phyloP scores from a whole-genome alignment of 2,329 filamentous ascomycete genomes.

The Botrytis medusae region DNA sequence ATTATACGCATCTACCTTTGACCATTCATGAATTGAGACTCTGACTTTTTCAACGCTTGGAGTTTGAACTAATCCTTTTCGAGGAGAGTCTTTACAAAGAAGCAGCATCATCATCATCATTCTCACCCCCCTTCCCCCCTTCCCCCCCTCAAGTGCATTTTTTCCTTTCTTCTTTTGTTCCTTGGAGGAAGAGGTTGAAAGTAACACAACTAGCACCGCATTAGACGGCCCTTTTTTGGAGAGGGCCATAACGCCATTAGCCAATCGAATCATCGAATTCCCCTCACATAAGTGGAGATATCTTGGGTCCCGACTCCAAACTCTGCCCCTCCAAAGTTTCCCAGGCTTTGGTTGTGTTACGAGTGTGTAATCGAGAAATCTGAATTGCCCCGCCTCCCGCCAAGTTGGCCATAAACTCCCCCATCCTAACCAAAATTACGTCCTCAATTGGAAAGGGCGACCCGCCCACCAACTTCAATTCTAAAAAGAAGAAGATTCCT shows the following conservation, averaged over 20 bases:
- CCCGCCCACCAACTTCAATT: conserved; percentile 18
- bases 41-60: neutral
- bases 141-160: neutral
- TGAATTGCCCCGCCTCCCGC: conserved; percentile 18
- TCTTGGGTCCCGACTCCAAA: neutral
- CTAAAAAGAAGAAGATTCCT: conserved; percentile 1
- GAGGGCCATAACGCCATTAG: neutral
- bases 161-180: neutral
- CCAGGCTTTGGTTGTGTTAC: conserved; percentile 5
- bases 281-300: neutral
- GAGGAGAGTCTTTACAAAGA: neutral
- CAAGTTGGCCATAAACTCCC: conserved; percentile 21
- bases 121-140: neutral
- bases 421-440: conserved; percentile 24
- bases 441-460: conserved; percentile 24
- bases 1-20: conserved; percentile 2
- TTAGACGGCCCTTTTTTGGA: conserved; percentile 23
- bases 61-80: neutral
- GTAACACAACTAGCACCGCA: conserved; percentile 14
- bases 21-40: conserved; percentile 9
- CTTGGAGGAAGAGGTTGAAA: conserved; percentile 9
- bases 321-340: conserved; percentile 15
- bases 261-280: neutral
- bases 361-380: neutral
- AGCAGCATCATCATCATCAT: neutral